Evolutionary conservation across 2,329 filamentous ascomycete genomes (phyloP), one percentile per base, ranked within the genome.

Genomic region (Xylaria digitata): DNA sequence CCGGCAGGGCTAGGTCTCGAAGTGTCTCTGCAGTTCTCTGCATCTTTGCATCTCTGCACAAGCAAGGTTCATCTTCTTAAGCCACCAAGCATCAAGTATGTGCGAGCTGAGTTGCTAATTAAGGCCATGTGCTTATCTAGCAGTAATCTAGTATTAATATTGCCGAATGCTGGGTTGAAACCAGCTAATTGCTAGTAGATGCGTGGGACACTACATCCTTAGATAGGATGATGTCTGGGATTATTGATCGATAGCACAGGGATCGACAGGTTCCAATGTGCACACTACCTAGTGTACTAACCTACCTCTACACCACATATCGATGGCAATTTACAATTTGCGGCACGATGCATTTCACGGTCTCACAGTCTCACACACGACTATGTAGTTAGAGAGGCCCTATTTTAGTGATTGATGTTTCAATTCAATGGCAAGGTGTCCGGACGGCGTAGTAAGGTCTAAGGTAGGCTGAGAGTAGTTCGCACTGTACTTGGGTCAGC

Each of bases 401-500:
- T 26, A 26, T 26, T 26, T 43, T 37, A 13, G 34, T 37, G 32
- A 7, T 9, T 11, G 2, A 32, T 42, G 52, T 55, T 55, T 55
- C 53, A 55, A 40, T 40, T 15, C 11, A 15, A 15, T 34, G 5
- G 6, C 34, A 37, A 37, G 34, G 8, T 11, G 34, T 8, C 34
- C 34, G 11, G 37, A 40, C 11, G 15, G 37, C 34, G 11, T 40
- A 15, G 37, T 13, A 13, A 15, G 37, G 37, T 13, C 11, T 13
- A 15, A 9, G 2, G 11, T 40, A 34, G 32, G 32, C 9, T 40
- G 11, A 13, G 37, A 40, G 9, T 13, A 40, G 11, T 11, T 50
- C 57, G 57, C 57, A 61, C 57, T 61, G 57, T 61, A 45, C n/a
- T 5, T 19, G 37, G 37, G 57, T 61, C 57, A 61, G 46, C 57